Evolutionary conservation across 2,329 filamentous ascomycete species (phyloP), one percentile per base, ranked within the genome.

Genomic region (Microascus cirrosus): DNA sequence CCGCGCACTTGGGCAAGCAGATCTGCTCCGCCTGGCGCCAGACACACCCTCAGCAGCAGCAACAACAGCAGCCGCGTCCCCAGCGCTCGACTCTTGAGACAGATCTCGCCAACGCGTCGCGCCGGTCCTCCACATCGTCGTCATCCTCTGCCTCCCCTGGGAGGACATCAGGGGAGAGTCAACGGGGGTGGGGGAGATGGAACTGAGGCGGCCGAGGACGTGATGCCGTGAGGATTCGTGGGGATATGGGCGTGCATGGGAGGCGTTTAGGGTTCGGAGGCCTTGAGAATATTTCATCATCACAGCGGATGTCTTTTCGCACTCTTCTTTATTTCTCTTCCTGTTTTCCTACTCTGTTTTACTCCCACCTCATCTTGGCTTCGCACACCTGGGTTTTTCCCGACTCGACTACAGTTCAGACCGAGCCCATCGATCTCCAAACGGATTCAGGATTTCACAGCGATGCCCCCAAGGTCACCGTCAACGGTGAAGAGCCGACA

Each of bases 1-100:
- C 80, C 18, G 79, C 80, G 63, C 80, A 83, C 64, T 71, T 83
- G 68, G 80, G 78, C 77, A 81, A 80, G 69, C 74, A 82, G 64
- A 78, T 83, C 70, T 79, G 76, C 72, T 73, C 77, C 56, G 82
- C 80, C n/a, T 83, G 80, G 78, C 74, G 74, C 61, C 77, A 81
- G 65, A 69, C 74, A 53, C 73, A 77, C 62, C 67, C 70, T 32
- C 36, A 42, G 70, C 69, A 3, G 66, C 71, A 56, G 70, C 73
- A 15, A 60, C 68, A 53, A 58, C 61, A 35, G 57, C 58, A n/a
- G 62, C 50, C 54, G 56, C 60, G 39, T 28, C 59, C 55, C 24
- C 60, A 32, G 52, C 62, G 35, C 58, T 60, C 50, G 32, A 60
- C 58, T 18, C 39, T 13, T 18, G 15, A 15, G 13, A 32, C 39